Evolutionary conservation across 306 rosid genomes (phyloP), one percentile per base, ranked within the genome.

Genomic region (Cicer bijugum): DNA sequence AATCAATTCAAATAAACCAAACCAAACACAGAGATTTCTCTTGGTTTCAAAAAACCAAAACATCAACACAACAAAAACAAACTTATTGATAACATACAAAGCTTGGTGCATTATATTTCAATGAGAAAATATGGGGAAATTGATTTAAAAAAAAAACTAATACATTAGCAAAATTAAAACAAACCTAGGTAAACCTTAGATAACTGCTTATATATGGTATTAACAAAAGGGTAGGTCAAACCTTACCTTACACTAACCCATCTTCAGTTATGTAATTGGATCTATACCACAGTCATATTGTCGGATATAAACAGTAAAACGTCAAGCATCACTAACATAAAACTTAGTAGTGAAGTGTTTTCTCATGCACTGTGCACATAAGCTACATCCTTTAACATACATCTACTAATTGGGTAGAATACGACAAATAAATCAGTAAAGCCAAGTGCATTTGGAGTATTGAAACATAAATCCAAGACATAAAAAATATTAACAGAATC

Each of bases 361-460:
- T 10, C 7, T 28, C 55, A 37, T 35, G 61, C 62, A 74, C 63
- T 35, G 2, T 62, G 23, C 65, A 75, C 80, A 74, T 3, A 68
- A 44, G 42, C 44, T 48, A 55, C 74, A 63, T 75, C 67, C 37
- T 55, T 75, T 50, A 68, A 47, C 38, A 47, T 46, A 28, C 35
- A 47, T 14, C 45, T 12, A 17, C 45, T 51, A 42, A 68, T 9
- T 9, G 16, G 1, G 57, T 12, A 55, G 50, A 57, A 70, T 55
- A 72, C 5, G 23, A n/a, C 12, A 23, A 23, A 23, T 42, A 17
- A 71, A 71, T 12, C 62, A 3, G 48, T 14, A 19, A 40, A 48
- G 39, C 23, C 61, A n/a, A 39, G 39, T 42, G 23, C 20, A 17
- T 47, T 68, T 12, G 17, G 45, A 23, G 11, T 8, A 2, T 11